Evolutionary conservation across 208 protist genomes (phyloP), one percentile per base, ranked within the genome.

Genomic region (Crithidia sp.): DNA sequence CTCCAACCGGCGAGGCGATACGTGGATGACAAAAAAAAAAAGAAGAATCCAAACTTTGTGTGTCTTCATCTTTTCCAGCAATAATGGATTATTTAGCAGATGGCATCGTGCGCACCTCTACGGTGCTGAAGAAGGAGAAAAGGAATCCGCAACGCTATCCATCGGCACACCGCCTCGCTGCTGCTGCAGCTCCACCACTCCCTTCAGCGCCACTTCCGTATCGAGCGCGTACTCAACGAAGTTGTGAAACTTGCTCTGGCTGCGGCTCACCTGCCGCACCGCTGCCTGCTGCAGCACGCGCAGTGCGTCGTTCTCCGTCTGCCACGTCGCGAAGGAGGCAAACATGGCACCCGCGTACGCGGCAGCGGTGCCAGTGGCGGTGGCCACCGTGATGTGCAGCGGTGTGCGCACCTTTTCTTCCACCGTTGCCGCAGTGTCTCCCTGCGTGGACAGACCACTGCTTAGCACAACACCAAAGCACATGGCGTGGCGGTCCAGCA

Each of bases 231-330:
- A 70, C 28, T 84, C 78, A 14, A 88, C 62, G 71, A 95, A 96
- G 76, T 96, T 96, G 74, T 88, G 83, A 69, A 88, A 96, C 69
- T 96, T 96, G n/a, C 80, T 50, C 12, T 84, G 76, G 76, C 92
- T 96, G n/a, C 90, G 84, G 45, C 76, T 86, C 9, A 88, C 87
- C 17, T 37, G 16, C 19, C 16, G 47, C 39, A 52, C 14, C 49
- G 73, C 36, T n/a, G 54, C 63, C 6, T 45, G 62, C 57, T 70
- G 69, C 40, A 56, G 49, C 36, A 36, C 50, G 41, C 69, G 52
- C 28, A 96, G 77, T 14, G 71, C 67, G 14, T 65, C 74, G 61
- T 96, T 93, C 54, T 87, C 73, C 2, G 19, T 52, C 62, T 92
- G 77, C 88, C 86, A 89, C 59, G 74, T 5, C 40, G 70, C 68